Evolutionary conservation across 75 land plant species (phyloP).

Genomic region (Azolla pinnata): DNA sequence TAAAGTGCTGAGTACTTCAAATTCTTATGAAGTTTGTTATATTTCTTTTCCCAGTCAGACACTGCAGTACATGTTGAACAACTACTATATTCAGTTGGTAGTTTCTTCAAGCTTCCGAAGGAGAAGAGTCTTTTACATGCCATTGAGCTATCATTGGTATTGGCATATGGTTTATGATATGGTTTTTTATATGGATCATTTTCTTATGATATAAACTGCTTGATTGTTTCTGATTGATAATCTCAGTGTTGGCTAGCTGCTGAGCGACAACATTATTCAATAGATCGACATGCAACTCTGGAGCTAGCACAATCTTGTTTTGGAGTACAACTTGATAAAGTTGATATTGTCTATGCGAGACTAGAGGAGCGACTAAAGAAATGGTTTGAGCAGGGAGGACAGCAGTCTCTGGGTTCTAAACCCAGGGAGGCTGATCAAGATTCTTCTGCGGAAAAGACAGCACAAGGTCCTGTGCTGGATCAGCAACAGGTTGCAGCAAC

Average conservation of each 20-base stretch:
- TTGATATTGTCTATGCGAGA: constrained; percentile 21
- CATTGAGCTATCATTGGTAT: constrained; percentile 57
- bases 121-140: constrained; percentile 47
- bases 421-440: too few species aligned
- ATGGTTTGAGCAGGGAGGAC: constrained; percentile 8
- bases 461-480: too few species aligned
- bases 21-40: not conserved
- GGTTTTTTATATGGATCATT: too few species aligned
- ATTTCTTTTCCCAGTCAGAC: constrained; percentile 1
- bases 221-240: too few species aligned
- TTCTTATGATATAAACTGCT: too few species aligned
- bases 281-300: constrained; percentile 36
- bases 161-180: too few species aligned
- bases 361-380: constrained; percentile 25
- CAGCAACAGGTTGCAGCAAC: too few species aligned
- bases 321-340: constrained; percentile 35
- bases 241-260: constrained; percentile 79
- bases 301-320: constrained; percentile 32
- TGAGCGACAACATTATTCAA: constrained; percentile 26
- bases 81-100: constrained; percentile 2
- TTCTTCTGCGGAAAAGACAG: too few species aligned
- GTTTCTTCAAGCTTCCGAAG: constrained; percentile 15
- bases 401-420: too few species aligned
- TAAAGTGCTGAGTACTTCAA: too few species aligned
- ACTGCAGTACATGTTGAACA: not conserved